A percentile compares a stretch with the other conserved stretches of the same genome.
phyloP scores from a whole-genome alignment of 2,329 filamentous ascomycete species.

The Apiospora sp. region DNA sequence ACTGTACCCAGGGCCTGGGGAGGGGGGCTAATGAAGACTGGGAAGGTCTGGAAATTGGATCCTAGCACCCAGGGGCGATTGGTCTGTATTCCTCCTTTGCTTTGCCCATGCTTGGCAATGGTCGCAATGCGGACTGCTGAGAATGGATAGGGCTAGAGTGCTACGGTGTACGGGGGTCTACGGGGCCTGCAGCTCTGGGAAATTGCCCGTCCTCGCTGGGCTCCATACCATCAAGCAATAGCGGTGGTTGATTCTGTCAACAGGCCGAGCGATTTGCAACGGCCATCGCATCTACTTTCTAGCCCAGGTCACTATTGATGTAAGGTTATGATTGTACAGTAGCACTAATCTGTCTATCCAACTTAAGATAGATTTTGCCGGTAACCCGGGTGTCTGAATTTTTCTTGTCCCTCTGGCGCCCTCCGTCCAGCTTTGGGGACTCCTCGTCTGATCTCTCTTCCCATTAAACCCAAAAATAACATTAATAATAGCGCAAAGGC shows the following conservation, averaged over 20 bases:
- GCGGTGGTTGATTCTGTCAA: neutral
- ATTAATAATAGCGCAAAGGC: conserved; percentile 2
- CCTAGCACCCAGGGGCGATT: conserved; percentile 20
- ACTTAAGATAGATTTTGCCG: neutral
- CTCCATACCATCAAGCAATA: conserved; percentile 8
- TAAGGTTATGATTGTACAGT: neutral
- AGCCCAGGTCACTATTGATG: conserved; percentile 3
- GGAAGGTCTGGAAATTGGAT: conserved; percentile 18
- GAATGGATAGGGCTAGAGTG: conserved; percentile 18
- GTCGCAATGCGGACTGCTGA: conserved; percentile 10
- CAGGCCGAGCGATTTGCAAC: conserved; percentile 10
- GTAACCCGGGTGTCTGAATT: conserved; percentile 12
- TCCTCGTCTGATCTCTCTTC: neutral
- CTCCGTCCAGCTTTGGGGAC: neutral
- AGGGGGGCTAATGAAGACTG: conserved; percentile 12
- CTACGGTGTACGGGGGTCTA: conserved; percentile 17
- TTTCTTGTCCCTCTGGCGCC: neutral
- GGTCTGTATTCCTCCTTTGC: neutral
- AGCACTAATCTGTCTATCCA: neutral
- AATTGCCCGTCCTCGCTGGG: neutral
- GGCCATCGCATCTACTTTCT: conserved; percentile 6
- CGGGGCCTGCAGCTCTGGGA: conserved; percentile 16
- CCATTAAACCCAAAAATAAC: conserved; percentile 6
- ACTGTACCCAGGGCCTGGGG: neutral
- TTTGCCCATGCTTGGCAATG: neutral